Conservation (phyloP, 1,284 basidiomycete genomes). For the Fomes fomentarius region DNA sequence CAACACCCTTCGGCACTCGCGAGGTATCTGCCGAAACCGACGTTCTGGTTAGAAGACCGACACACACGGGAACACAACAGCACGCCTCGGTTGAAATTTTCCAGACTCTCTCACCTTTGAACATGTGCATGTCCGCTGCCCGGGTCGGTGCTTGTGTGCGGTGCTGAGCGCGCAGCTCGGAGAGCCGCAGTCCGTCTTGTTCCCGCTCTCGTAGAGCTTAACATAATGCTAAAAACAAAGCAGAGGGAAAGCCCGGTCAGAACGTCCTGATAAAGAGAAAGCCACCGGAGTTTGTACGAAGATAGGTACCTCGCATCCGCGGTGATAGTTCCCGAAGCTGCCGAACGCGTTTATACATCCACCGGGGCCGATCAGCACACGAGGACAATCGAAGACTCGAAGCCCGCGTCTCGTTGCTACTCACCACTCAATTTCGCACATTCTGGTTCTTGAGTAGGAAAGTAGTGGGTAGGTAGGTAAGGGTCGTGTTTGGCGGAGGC, state of each 20-base stretch:
- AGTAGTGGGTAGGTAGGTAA: too few relatives aligned
- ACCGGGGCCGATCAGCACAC: constrained; percentile 3
- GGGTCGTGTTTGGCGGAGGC: too few relatives aligned
- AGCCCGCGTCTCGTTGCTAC: constrained; percentile 6
- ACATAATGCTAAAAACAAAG: constrained; percentile 32
- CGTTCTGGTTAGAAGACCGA: constrained; percentile 3
- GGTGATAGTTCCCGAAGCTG: constrained; percentile 37
- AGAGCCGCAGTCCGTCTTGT: constrained; percentile 35
- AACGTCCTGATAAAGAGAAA: background rate
- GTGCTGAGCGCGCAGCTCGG: constrained; percentile 32
- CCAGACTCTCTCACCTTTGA: constrained; percentile 26
- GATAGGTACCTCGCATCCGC: constrained; percentile 32
- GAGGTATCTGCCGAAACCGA: constrained; percentile 25
- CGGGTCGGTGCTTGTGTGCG: constrained; percentile 31
- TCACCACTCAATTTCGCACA: constrained; percentile 35
- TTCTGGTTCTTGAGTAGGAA: constrained; percentile 1
- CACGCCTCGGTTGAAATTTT: background rate
- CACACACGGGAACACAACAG: background rate
- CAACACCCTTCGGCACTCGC: constrained; percentile 31
- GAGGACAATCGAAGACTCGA: constrained; percentile 5
- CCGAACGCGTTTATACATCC: background rate
- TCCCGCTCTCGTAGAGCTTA: constrained; percentile 36
- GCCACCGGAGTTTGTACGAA: background rate
- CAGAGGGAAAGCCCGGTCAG: background rate
- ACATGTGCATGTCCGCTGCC: constrained; percentile 30